Conservation (phyloP, 768 basidiomycete genomes). For the Daedaleopsis sinensis region DNA sequence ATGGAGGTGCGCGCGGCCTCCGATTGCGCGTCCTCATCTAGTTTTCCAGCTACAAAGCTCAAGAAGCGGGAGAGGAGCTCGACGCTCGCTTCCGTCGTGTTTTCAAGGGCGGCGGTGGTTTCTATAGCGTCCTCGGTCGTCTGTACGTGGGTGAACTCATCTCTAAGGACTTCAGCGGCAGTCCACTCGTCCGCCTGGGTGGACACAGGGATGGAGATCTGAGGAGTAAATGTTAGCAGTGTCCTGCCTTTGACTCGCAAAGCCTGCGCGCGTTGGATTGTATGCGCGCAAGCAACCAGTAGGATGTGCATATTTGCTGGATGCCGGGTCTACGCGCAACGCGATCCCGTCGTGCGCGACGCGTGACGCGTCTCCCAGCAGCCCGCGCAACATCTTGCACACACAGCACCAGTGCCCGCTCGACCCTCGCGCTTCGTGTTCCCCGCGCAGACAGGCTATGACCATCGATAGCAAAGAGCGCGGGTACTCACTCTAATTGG, state of each 20-base stretch:
- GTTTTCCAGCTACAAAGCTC: conserved; percentile 67
- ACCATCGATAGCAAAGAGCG: neutral
- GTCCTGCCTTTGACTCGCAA: neutral
- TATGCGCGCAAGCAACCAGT: neutral
- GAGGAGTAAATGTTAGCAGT: conserved; percentile 9
- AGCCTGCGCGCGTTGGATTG: neutral
- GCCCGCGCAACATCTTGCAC: neutral
- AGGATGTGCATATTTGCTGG: neutral
- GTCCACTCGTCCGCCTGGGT: conserved; percentile 87
- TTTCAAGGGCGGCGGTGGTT: conserved; percentile 52
- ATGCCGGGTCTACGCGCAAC: neutral
- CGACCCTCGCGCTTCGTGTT: neutral
- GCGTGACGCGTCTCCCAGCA: neutral
- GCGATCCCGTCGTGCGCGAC: neutral
- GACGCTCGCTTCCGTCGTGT: conserved; percentile 64
- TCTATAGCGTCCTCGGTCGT: conserved; percentile 60
- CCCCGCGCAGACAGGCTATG: neutral
- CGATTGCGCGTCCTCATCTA: conserved; percentile 58
- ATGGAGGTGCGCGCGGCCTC: conserved; percentile 59
- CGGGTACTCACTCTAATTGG: conserved; percentile 34
- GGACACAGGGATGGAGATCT: conserved; percentile 89
- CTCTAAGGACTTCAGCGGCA: conserved; percentile 86
- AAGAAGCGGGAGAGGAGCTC: conserved; percentile 87
- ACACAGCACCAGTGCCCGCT: neutral
- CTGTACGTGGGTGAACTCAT: conserved; percentile 79